Evolutionary conservation across 73 alveolate genomes (phyloP), one percentile per base, ranked within the genome.

Genomic region (Paramecium pentaurelia): DNA sequence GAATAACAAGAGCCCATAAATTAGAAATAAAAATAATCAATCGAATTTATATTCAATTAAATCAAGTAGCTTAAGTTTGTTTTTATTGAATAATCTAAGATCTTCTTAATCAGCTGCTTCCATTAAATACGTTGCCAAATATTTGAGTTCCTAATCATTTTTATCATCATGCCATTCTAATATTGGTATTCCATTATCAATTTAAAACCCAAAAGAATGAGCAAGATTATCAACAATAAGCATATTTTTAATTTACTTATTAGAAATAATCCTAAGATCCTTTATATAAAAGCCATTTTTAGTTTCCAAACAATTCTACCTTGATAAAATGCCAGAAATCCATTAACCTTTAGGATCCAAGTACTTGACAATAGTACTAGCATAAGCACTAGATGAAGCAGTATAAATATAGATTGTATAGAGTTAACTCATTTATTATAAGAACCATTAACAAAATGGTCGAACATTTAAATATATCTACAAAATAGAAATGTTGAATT

Each of bases 221-320:
- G 97, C 99, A 37, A 98, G 95, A 93, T 97, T 97, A 97, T 97
- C 99, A 25, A 97, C 97, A 47, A 97, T 94, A 45, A 97, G 95
- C 16, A 97, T 88, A 94, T 97, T 97, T 77, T 94, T 92, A 80
- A 96, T 68, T 59, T 96, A 86, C 95, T 96, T 93, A 93, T 96
- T 97, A 77, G 93, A 94, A 38, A 97, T 93, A 20, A 97, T 97
- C 77, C 98, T 97, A 58, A 97, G 93, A 95, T 97, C 99, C 94
- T 97, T 97, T 36, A 97, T 96, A 85, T 94, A 97, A 92, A 96
- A 97, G 18, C 98, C 98, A 32, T 95, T 96, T 93, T 97, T 97
- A 34, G 97, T 94, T 64, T 95, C 95, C 93, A 96, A 89, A 73
- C 99, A 97, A 92, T 96, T 96, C 86, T 93, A 95, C 75, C 99